A percentile compares a stretch with the other conserved stretches of the same genome.
Evolutionary conservation across 2,329 filamentous ascomycete genomes (phyloP).

Genomic region (Colletotrichum destructivum): DNA sequence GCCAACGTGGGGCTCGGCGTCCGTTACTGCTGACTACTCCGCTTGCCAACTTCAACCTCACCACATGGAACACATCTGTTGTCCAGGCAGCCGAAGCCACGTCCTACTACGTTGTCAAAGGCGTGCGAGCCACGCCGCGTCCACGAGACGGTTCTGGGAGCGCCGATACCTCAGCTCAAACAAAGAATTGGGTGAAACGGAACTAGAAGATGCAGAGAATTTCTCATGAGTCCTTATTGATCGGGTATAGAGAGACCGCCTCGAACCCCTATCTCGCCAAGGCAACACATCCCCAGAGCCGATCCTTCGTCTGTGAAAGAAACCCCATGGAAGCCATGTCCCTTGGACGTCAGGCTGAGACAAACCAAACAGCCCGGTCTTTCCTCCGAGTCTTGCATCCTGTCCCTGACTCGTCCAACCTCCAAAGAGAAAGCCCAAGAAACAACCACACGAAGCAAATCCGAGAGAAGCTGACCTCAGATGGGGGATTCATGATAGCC

Average conservation of each 20-base stretch:
- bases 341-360: constrained; percentile 14
- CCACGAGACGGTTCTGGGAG: too few species aligned
- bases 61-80: neutral
- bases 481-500: neutral
- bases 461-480: neutral
- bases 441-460: constrained; percentile 22
- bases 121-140: neutral
- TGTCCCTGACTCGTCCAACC: constrained; percentile 16
- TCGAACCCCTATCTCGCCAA: constrained; percentile 24
- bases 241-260: constrained; percentile 18
- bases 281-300: constrained; percentile 10
- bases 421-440: constrained; percentile 13
- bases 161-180: neutral
- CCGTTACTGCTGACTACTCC: constrained; percentile 17
- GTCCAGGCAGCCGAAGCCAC: neutral
- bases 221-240: constrained; percentile 23
- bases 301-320: constrained; percentile 20
- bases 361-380: constrained; percentile 13
- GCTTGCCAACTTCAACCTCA: constrained; percentile 33
- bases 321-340: constrained; percentile 17
- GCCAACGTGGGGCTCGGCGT: neutral
- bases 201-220: constrained; percentile 2
- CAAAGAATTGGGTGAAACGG: constrained; percentile 19
- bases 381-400: neutral
- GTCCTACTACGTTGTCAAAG: constrained; percentile 12